A percentile compares a stretch with the other conserved stretches of the same genome.
Evolutionary conservation across 805 yeast genomes (phyloP).

Genomic region (Torulaspora delbrueckii): DNA sequence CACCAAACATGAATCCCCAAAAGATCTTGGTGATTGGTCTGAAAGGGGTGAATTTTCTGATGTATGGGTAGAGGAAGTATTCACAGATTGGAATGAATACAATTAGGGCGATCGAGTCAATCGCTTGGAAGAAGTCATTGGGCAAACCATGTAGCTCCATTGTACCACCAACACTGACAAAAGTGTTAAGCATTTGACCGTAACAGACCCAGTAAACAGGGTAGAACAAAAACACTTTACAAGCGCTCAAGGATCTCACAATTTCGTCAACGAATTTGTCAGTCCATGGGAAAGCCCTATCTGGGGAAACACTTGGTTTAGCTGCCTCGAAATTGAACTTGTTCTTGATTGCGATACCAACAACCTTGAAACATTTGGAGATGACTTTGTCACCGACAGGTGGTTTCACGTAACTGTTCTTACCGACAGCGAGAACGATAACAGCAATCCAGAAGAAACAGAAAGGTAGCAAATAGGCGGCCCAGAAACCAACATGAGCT

Average conservation of each 20-base stretch:
- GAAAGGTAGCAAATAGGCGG: slow-evolving; percentile 69
- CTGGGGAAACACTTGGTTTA: slow-evolving; percentile 52
- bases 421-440: slow-evolving; percentile 48
- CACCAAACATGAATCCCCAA: slow-evolving; percentile 62
- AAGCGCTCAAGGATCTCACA: slow-evolving; percentile 57
- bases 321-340: slow-evolving; percentile 50
- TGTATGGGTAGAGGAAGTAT: slow-evolving; percentile 49
- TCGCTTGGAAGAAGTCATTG: slow-evolving; percentile 71
- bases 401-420: slow-evolving; percentile 49
- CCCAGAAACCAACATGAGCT: slow-evolving; percentile 60
- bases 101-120: slow-evolving; percentile 71
- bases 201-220: slow-evolving; percentile 73
- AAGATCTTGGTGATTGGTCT: slow-evolving; percentile 68
- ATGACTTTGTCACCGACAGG: slow-evolving; percentile 61
- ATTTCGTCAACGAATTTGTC: slow-evolving; percentile 74
- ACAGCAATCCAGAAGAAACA: slow-evolving; percentile 62
- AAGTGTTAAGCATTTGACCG: slow-evolving; percentile 68
- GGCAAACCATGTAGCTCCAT: slow-evolving; percentile 76
- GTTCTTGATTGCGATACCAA: slow-evolving; percentile 43
- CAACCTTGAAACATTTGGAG: slow-evolving; percentile 46
- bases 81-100: slow-evolving; percentile 74
- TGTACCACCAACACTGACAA: slow-evolving; percentile 67
- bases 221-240: slow-evolving; percentile 66
- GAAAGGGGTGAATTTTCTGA: slow-evolving; percentile 49
- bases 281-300: slow-evolving; percentile 49